phyloP scores from a whole-genome alignment of 495 filamentous ascomycete species.

The Talaromyces borbonicus region DNA sequence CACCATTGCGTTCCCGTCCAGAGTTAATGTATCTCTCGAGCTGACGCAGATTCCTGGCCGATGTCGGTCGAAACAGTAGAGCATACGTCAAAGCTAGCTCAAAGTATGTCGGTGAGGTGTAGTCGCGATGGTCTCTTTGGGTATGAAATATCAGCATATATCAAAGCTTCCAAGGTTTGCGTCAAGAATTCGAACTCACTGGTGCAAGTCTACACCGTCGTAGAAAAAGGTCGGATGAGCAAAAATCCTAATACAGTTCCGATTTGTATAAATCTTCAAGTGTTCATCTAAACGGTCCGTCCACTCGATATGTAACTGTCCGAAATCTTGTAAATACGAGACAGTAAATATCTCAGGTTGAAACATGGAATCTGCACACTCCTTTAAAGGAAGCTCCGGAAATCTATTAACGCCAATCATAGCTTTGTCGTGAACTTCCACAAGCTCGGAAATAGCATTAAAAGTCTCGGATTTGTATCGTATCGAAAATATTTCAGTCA shows the following conservation, averaged over 20 bases:
- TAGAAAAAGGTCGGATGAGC: conserved; percentile 8
- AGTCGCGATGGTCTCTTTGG: conserved; percentile 3
- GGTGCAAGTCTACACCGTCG: not conserved
- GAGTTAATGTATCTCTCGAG: conserved; percentile 1
- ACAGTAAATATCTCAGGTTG: not conserved
- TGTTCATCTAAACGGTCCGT: conserved; percentile 5
- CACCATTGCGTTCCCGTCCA: conserved; percentile 1
- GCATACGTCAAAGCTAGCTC: conserved; percentile 5
- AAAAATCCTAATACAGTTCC: conserved; percentile 5
- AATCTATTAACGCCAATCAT: not conserved
- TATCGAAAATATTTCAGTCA: not conserved
- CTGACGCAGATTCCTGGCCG: not conserved
- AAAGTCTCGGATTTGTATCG: conserved; percentile 2
- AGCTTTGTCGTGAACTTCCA: not conserved
- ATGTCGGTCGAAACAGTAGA: conserved; percentile 5
- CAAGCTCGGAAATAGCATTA: not conserved
- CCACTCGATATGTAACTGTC: conserved; percentile 3
- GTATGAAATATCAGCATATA: conserved; percentile 1
- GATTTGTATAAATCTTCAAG: conserved; percentile 3
- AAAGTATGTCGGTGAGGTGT: not conserved
- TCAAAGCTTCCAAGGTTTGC: not conserved
- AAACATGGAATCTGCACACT: not conserved
- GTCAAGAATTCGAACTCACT: conserved; percentile 3
- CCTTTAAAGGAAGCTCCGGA: conserved; percentile 4
- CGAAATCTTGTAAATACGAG: not conserved